A percentile compares a stretch with the other conserved stretches of the same genome.
Conservation (phyloP, 2,329 filamentous ascomycete species). For the Onygena corvina region DNA sequence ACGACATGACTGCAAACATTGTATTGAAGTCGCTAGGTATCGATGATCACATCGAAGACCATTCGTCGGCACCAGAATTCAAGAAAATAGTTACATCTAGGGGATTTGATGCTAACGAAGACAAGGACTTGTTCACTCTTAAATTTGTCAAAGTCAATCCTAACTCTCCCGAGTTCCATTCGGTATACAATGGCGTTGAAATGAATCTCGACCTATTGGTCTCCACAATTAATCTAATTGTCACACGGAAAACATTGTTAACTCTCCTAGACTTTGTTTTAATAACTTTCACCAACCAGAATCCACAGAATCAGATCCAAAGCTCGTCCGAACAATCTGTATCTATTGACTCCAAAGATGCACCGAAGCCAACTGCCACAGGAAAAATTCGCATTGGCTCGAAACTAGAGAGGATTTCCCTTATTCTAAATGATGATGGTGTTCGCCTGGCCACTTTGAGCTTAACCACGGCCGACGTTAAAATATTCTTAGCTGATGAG, state of each 20-base stretch:
- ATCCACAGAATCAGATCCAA: conserved; percentile 35
- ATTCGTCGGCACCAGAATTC: conserved; percentile 68
- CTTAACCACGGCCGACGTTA: conserved; percentile 82
- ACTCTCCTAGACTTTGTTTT: conserved; percentile 91
- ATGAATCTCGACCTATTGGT: conserved; percentile 84
- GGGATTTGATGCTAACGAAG: conserved; percentile 53
- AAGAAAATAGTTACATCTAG: conserved; percentile 96
- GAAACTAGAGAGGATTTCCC: conserved; percentile 79
- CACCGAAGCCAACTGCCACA: conserved; percentile 27
- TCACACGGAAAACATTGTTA: conserved; percentile 82
- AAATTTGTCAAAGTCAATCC: conserved; percentile 84
- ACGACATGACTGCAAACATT: conserved; percentile 87
- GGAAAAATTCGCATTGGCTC: conserved; percentile 89
- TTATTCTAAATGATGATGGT: conserved; percentile 95
- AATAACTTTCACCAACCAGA: conserved; percentile 67
- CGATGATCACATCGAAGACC: conserved; percentile 86
- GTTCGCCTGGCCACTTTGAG: conserved; percentile 86
- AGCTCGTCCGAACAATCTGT: conserved; percentile 18
- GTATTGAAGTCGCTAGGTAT: conserved; percentile 75
- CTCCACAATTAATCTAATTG: conserved; percentile 90
- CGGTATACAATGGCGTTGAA: conserved; percentile 82
- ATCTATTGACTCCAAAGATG: conserved; percentile 20
- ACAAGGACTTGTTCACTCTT: conserved; percentile 71
- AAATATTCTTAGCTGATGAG: conserved; percentile 72
- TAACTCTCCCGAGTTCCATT: conserved; percentile 84